A percentile compares a stretch with the other conserved stretches of the same genome.
phyloP scores from a whole-genome alignment of 805 yeast genomes.

The Spencermartinsiella europaea region DNA sequence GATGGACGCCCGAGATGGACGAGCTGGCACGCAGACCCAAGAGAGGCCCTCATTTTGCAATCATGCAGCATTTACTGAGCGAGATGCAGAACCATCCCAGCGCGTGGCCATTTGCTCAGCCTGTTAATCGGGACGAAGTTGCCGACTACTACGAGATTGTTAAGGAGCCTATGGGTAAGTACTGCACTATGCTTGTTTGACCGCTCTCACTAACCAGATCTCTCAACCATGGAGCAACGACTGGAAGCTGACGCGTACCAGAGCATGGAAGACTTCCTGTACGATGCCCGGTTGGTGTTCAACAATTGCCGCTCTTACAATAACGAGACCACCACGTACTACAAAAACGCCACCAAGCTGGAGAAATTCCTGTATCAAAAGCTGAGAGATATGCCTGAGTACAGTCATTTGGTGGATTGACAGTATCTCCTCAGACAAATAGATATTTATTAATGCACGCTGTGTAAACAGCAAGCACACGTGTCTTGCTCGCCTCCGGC shows the following conservation, averaged over 20 bases:
- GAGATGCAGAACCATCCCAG: slow-evolving; percentile 93
- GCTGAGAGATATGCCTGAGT: slow-evolving; percentile 87
- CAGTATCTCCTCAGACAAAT: neutral
- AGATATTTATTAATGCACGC: slow-evolving; percentile 12
- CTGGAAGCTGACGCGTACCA: slow-evolving; percentile 89
- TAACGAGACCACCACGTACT: slow-evolving; percentile 77
- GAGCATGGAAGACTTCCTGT: slow-evolving; percentile 83
- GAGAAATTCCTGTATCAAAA: slow-evolving; percentile 83
- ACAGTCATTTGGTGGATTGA: slow-evolving; percentile 70
- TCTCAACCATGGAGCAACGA: slow-evolving; percentile 91
- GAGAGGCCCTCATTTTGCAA: slow-evolving; percentile 89
- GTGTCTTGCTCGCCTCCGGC: too few relatives aligned
- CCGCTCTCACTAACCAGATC: slow-evolving; percentile 32
- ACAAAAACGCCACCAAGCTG: slow-evolving; percentile 86
- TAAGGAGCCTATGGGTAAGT: slow-evolving; percentile 85
- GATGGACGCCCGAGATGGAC: slow-evolving; percentile 99
- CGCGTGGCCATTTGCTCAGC: slow-evolving; percentile 95
- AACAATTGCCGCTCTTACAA: slow-evolving; percentile 91
- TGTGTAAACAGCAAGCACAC: slow-evolving; percentile 6
- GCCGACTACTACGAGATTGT: slow-evolving; percentile 95
- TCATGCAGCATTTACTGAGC: slow-evolving; percentile 80
- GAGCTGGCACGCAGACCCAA: slow-evolving; percentile 92
- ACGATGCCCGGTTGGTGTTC: slow-evolving; percentile 81
- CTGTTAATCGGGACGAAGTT: slow-evolving; percentile 90
- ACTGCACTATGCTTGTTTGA: neutral